Percentiles rank a stretch among this genome's conserved stretches.
Evolutionary conservation across 352 stramenopile species (phyloP).

Genomic region (Pythium pectinolyticum): DNA sequence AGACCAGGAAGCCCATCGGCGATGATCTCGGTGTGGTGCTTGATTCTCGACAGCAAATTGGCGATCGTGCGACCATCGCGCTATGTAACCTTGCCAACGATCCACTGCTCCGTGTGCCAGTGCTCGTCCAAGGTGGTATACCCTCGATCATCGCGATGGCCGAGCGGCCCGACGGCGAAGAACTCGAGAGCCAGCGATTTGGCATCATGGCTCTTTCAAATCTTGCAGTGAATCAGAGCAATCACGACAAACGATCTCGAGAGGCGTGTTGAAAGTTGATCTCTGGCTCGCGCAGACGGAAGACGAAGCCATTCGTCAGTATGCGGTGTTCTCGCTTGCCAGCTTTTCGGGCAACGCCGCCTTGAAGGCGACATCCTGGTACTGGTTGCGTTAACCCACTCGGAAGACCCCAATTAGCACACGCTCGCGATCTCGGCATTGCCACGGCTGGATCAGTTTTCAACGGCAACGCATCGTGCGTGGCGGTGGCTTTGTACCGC

Average conservation of each 20-base stretch:
- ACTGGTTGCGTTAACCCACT: slow-evolving; percentile 90
- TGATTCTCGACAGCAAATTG: slow-evolving; percentile 93
- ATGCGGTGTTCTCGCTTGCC: slow-evolving; percentile 90
- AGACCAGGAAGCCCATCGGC: slow-evolving; percentile 88
- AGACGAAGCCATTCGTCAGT: slow-evolving; percentile 87
- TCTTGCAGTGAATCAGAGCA: slow-evolving; percentile 92
- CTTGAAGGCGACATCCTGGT: slow-evolving; percentile 84
- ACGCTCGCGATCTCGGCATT: slow-evolving; percentile 93
- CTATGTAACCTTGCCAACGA: slow-evolving; percentile 95
- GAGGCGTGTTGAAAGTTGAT: slow-evolving; percentile 83
- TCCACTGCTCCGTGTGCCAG: slow-evolving; percentile 86
- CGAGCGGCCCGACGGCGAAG: slow-evolving; percentile 39
- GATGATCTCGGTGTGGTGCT: slow-evolving; percentile 92
- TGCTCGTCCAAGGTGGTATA: slow-evolving; percentile 93
- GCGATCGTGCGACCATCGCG: slow-evolving; percentile 91
- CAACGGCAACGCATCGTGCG: slow-evolving; percentile 84
- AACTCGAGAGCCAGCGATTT: slow-evolving; percentile 88
- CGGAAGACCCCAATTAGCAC: slow-evolving; percentile 86
- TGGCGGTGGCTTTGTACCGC: slow-evolving; percentile 77
- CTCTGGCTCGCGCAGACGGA: slow-evolving; percentile 66
- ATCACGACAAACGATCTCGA: slow-evolving; percentile 91
- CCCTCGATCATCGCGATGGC: slow-evolving; percentile 84
- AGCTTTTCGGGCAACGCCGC: slow-evolving; percentile 92
- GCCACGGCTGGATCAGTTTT: slow-evolving; percentile 90
- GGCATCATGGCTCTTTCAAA: slow-evolving; percentile 95